Conservation (phyloP, 768 basidiomycete genomes). For the Termitomyces heimii region DNA sequence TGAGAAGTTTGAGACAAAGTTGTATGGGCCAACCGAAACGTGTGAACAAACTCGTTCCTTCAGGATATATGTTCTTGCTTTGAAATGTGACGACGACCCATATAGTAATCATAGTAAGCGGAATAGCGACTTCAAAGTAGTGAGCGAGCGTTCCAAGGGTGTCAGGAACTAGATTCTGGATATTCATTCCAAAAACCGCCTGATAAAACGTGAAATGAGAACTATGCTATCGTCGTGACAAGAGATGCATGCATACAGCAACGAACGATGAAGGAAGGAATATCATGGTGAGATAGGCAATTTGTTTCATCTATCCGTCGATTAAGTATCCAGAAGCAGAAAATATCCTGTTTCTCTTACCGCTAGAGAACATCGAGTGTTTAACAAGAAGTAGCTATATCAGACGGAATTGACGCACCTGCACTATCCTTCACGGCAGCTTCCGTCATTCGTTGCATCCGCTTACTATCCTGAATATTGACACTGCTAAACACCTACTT, state of each 20-base stretch:
- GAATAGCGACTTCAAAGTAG: slow-evolving; percentile 37
- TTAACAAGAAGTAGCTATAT: neutral
- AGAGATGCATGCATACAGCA: slow-evolving; percentile 27
- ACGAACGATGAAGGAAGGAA: slow-evolving; percentile 54
- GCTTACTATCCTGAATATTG: slow-evolving; percentile 49
- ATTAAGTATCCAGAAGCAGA: neutral
- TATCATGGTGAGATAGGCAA: slow-evolving; percentile 57
- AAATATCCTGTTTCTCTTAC: slow-evolving; percentile 10
- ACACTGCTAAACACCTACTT: slow-evolving; percentile 52
- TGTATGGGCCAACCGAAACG: slow-evolving; percentile 31
- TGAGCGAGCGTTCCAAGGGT: slow-evolving; percentile 31
- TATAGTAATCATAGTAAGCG: slow-evolving; percentile 42
- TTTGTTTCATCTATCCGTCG: slow-evolving; percentile 42
- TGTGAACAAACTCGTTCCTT: slow-evolving; percentile 19
- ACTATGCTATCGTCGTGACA: neutral
- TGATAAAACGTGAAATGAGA: slow-evolving; percentile 13
- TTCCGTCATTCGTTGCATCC: slow-evolving; percentile 48
- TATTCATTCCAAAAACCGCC: slow-evolving; percentile 59
- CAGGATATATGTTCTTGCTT: slow-evolving; percentile 30
- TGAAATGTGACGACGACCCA: slow-evolving; percentile 56
- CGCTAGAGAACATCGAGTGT: slow-evolving; percentile 10
- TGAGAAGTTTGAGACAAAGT: slow-evolving; percentile 13
- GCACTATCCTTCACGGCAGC: slow-evolving; percentile 44
- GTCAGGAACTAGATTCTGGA: slow-evolving; percentile 32
- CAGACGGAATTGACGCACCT: slow-evolving; percentile 21